Evolutionary conservation across 2,329 filamentous ascomycete species (phyloP), one percentile per base, ranked within the genome.

Genomic region (Aspergillus brasiliensis): DNA sequence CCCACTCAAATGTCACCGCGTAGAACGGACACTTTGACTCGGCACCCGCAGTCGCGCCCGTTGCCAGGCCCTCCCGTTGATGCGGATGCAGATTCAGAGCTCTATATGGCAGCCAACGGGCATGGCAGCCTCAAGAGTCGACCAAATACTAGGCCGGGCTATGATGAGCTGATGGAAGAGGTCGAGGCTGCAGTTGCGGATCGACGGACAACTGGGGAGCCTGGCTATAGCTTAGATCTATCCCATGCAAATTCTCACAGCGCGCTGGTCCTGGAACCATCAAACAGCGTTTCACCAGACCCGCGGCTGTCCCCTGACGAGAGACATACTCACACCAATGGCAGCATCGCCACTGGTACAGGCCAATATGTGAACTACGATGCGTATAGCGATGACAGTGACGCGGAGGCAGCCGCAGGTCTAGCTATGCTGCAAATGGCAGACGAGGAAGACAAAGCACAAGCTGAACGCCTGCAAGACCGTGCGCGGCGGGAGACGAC

Each of bases 371-470:
- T 79, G 40, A 79, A 80, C 61, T 80, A 81, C 60, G 78, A 77
- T 61, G 78, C 78, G 5, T 83, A 83, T 66, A 82, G 82, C 63
- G 90, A 94, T 57, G 92, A 96, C 52, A 96, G 92, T 71, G 94
- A 98, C 71, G 87, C 90, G 0, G 94, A 97, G 75, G 94, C 90
- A 19, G 88, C 90, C 40, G 91, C 91, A 61, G 94, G 95, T 15
- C 79, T 96, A 54, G 85, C 91, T 71, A 92, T 92, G 65, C 87
- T 98, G 84, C 87, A 88, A 60, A 86, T 93, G 77, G 92, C 92
- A 4, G 92, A 96, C 62, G 86, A 92, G 73, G 83, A 88, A 72
- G 91, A 96, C 61, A 86, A 88, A 53, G 81, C 77, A 5, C 81
- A 84, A 47, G 82, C 73, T 25, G 75, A 78, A 48, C 65, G 69